phyloP scores from a whole-genome alignment of 305 asterid species.

The Fraxinus angustifolia region DNA sequence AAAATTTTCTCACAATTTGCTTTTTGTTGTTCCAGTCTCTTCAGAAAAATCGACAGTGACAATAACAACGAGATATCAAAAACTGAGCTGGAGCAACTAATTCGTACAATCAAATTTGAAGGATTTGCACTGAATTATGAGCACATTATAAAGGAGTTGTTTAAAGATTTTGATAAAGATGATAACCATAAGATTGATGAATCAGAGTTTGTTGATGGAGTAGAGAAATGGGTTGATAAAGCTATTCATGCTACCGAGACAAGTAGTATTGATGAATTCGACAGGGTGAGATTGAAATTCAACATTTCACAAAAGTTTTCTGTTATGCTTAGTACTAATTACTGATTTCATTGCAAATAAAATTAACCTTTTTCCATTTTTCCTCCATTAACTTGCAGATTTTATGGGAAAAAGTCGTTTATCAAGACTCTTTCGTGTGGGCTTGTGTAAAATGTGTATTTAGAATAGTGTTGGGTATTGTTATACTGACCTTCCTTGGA shows the following conservation, averaged over 20 bases:
- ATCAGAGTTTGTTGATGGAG: constrained; percentile 43
- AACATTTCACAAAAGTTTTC: not conserved
- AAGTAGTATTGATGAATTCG: constrained; percentile 32
- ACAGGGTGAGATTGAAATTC: constrained; percentile 27
- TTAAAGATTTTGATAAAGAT: constrained; percentile 40
- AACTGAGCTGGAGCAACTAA: constrained; percentile 37
- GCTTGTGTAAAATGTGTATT: not conserved
- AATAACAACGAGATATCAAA: constrained; percentile 27
- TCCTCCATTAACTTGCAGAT: not conserved
- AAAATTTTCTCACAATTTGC: constrained; percentile 1
- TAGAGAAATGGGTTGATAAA: constrained; percentile 37
- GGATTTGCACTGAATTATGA: constrained; percentile 26
- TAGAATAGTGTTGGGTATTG: not conserved
- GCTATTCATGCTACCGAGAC: constrained; percentile 33
- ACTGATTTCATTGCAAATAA: too few relatives aligned
- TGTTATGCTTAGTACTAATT: too few relatives aligned
- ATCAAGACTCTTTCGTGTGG: not conserved
- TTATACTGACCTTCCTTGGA: not conserved
- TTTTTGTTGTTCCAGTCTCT: constrained; percentile 38
- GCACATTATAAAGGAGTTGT: constrained; percentile 34
- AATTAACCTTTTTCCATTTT: not conserved
- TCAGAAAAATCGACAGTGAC: constrained; percentile 39
- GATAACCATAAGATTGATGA: constrained; percentile 34
- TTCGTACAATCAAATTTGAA: constrained; percentile 37
- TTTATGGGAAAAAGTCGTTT: not conserved